A percentile compares a stretch with the other conserved stretches of the same genome.
Conservation (phyloP, 345 rosid species). For the Draba incana region DNA sequence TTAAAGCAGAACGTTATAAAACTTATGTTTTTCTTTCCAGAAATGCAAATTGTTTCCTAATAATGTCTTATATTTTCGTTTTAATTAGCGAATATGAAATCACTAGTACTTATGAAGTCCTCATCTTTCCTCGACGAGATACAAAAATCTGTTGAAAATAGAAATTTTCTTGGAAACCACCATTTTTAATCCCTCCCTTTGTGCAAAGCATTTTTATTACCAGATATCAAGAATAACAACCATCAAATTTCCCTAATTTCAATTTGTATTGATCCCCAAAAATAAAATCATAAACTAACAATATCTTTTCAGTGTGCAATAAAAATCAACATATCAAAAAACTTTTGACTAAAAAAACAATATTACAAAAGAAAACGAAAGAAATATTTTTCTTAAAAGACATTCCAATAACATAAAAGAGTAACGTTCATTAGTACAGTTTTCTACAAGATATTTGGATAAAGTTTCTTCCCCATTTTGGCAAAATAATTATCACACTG, state of each 20-base stretch:
- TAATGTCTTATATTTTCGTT: neutral
- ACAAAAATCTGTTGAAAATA: conserved; percentile 8
- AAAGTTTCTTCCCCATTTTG: neutral
- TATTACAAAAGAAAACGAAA: too few species aligned
- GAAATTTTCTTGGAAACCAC: conserved; percentile 15
- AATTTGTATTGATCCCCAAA: neutral
- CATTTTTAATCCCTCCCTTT: neutral
- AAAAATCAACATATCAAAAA: too few species aligned
- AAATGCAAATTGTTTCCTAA: too few species aligned
- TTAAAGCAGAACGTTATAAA: neutral
- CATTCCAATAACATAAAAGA: neutral
- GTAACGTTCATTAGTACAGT: neutral
- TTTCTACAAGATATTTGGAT: neutral
- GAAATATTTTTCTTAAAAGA: too few species aligned
- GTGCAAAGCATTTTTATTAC: conserved; percentile 11
- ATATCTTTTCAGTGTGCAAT: too few species aligned
- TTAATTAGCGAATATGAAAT: neutral
- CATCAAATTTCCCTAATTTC: neutral
- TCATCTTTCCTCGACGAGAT: conserved; percentile 13
- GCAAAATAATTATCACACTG: neutral
- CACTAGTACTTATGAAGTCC: neutral
- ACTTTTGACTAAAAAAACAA: too few species aligned
- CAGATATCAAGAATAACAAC: conserved; percentile 13
- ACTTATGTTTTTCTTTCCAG: too few species aligned
- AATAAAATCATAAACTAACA: too few species aligned